Conservation (phyloP, 805 yeast genomes). For the Starmera pachycereana region DNA sequence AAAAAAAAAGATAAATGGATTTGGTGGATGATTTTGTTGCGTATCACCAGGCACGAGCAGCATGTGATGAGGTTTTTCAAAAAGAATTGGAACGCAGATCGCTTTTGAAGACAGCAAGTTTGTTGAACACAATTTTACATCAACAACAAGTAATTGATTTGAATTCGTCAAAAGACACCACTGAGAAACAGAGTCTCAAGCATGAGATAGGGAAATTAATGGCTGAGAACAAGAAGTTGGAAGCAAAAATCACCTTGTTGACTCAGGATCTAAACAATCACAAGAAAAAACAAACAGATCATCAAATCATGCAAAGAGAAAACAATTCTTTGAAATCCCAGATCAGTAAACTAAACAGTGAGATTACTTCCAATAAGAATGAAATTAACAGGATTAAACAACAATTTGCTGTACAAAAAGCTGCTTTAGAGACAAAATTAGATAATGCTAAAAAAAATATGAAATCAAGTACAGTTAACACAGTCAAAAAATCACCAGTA, state of each 20-base stretch:
- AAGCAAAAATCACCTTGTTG: constrained; percentile 10
- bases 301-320: constrained; percentile 16
- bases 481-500: constrained; percentile 2
- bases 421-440: constrained; percentile 24
- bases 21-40: not conserved
- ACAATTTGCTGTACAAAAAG: constrained; percentile 23
- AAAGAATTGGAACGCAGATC: constrained; percentile 12
- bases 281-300: constrained; percentile 14
- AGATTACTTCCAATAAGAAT: constrained; percentile 19
- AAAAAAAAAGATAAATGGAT: not conserved
- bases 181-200: constrained; percentile 7
- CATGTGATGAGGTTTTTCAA: constrained; percentile 2
- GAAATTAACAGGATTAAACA: constrained; percentile 22
- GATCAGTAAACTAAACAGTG: constrained; percentile 22
- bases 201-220: constrained; percentile 11
- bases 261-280: constrained; percentile 13
- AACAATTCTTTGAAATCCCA: constrained; percentile 25
- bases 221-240: constrained; percentile 15
- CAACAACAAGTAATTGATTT: constrained; percentile 11
- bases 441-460: constrained; percentile 23
- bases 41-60: constrained; percentile 4
- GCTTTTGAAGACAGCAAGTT: constrained; percentile 9
- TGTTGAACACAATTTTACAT: constrained; percentile 9
- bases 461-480: constrained; percentile 4
- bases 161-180: constrained; percentile 5